Conservation (phyloP, 2,329 filamentous ascomycete species). For the Monilinia laxa region DNA sequence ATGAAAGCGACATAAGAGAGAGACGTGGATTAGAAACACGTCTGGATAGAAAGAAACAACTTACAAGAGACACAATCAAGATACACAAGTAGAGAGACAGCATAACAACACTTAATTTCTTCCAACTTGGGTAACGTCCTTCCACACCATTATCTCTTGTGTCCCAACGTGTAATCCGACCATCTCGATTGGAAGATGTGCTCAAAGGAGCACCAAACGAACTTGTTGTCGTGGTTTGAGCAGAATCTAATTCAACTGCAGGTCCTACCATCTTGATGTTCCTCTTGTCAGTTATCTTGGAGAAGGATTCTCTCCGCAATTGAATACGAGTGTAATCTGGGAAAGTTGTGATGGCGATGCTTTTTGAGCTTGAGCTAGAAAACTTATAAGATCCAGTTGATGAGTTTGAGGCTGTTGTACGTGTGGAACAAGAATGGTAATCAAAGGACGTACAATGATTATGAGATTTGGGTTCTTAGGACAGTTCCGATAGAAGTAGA, state of each 20-base stretch:
- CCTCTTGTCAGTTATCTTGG: not conserved
- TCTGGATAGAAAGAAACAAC: too few species aligned
- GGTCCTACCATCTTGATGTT: not conserved
- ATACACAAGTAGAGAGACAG: not conserved
- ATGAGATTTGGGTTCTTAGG: too few species aligned
- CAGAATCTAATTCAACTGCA: not conserved
- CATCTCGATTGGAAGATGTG: slow-evolving; percentile 6
- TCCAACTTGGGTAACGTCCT: not conserved
- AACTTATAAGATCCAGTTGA: not conserved
- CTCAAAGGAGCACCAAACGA: not conserved
- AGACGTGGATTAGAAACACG: too few species aligned
- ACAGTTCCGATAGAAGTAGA: not conserved
- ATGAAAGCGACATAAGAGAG: too few species aligned
- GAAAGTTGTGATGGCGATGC: not conserved
- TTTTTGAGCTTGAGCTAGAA: slow-evolving; percentile 7
- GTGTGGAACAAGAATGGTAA: not conserved
- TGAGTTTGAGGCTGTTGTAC: not conserved
- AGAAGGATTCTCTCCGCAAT: not conserved
- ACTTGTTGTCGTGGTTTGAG: not conserved
- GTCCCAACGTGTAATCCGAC: not conserved
- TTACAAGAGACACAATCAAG: slow-evolving; percentile 14
- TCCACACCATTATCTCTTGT: too few species aligned
- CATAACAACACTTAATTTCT: not conserved
- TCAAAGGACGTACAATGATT: not conserved
- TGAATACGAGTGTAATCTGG: not conserved